Conservation (phyloP, 805 yeast species). For the Ogataea trehaloabstinens region DNA sequence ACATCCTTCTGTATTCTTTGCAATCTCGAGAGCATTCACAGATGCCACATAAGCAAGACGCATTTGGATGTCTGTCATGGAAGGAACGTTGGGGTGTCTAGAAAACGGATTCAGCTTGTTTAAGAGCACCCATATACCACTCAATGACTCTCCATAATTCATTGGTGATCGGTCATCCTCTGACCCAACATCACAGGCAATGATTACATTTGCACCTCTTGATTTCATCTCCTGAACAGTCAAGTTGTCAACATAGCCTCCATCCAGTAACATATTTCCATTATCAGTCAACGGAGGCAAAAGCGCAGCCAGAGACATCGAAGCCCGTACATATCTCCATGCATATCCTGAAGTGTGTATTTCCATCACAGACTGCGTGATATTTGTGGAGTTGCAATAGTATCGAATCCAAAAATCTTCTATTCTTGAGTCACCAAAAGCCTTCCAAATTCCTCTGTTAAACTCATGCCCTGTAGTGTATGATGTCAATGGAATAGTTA, state of each 20-base stretch:
- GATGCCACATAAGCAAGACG: conserved; percentile 92
- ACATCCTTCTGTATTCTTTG: conserved; percentile 82
- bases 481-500: conserved; percentile 91
- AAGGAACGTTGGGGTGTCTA: conserved; percentile 82
- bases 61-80: conserved; percentile 92
- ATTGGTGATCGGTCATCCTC: conserved; percentile 88
- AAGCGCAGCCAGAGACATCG: conserved; percentile 94
- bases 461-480: conserved; percentile 97
- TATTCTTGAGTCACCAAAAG: conserved; percentile 86
- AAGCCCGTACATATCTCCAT: conserved; percentile 93
- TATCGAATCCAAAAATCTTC: conserved; percentile 95
- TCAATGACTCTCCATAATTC: conserved; percentile 88
- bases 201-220: conserved; percentile 79
- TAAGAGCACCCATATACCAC: conserved; percentile 87
- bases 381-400: conserved; percentile 89
- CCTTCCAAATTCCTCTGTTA: conserved; percentile 96
- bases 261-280: conserved; percentile 92
- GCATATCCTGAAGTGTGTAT: conserved; percentile 89
- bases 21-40: conserved; percentile 87
- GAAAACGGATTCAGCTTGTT: conserved; percentile 92
- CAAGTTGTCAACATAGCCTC: conserved; percentile 92
- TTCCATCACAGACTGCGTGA: conserved; percentile 94
- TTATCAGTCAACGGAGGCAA: conserved; percentile 85
- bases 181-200: conserved; percentile 96
- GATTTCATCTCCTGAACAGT: conserved; percentile 92